Evolutionary conservation across 371 early-diverging fungal species (phyloP).

Genomic region (Mucor indicus): DNA sequence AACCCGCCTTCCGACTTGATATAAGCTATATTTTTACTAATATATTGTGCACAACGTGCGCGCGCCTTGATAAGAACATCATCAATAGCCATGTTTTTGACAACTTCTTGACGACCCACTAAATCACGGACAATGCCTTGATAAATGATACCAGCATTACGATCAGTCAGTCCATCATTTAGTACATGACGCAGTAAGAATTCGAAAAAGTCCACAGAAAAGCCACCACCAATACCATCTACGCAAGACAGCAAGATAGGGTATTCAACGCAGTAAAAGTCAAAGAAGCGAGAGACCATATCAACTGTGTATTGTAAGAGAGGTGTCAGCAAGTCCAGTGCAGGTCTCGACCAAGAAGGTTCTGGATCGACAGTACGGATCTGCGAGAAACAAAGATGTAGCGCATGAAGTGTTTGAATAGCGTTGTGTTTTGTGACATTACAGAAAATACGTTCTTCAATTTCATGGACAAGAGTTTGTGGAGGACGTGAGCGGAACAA

Average conservation of each 20-base stretch:
- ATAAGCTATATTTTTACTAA: constrained; percentile 22
- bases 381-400: constrained; percentile 41
- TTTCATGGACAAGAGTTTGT: constrained; percentile 20
- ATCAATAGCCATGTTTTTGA: constrained; percentile 40
- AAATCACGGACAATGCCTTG: constrained; percentile 47
- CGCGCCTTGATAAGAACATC: constrained; percentile 34
- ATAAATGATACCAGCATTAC: constrained; percentile 42
- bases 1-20: constrained; percentile 39
- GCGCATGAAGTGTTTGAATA: constrained; percentile 36
- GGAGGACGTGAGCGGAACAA: constrained; percentile 4
- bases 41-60: constrained; percentile 29
- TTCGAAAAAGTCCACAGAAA: constrained; percentile 47
- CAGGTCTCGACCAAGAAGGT: constrained; percentile 40
- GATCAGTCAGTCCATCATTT: constrained; percentile 32
- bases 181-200: constrained; percentile 38
- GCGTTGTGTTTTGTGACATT: constrained; percentile 46
- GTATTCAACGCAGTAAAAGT: constrained; percentile 47
- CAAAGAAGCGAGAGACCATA: constrained; percentile 37
- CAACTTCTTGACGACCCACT: constrained; percentile 43
- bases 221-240: constrained; percentile 43
- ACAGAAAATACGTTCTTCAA: constrained; percentile 14
- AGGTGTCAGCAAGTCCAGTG: constrained; percentile 27
- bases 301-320: constrained; percentile 33
- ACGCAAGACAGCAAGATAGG: constrained; percentile 47
- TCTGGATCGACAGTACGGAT: constrained; percentile 39